These are phyloP conservation scores for Mrakia gelida DNA, from an alignment of 768 basidiomycete genomes.

Conservation along the genomic window DNA sequence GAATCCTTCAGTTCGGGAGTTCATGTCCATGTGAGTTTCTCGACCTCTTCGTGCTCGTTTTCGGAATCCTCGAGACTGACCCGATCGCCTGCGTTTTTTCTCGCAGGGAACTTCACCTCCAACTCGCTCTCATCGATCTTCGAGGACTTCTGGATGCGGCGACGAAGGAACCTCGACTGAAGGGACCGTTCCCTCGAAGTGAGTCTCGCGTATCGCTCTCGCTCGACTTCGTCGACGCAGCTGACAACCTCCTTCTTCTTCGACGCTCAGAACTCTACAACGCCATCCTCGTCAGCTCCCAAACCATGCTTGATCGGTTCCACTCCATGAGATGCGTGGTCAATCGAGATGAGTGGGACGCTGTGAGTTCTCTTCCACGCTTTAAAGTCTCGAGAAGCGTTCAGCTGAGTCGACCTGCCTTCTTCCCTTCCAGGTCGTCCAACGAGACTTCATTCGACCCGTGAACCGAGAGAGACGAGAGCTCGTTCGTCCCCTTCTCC, in stretches of 20 bases:
- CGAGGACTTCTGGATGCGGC: slow-evolving; percentile 82
- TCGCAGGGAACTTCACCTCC: slow-evolving; percentile 86
- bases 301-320: slow-evolving; percentile 53
- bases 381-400: background rate
- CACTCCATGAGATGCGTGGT: slow-evolving; percentile 98
- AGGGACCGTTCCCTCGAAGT: slow-evolving; percentile 84
- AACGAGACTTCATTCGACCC: slow-evolving; percentile 81
- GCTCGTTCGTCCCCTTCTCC: slow-evolving; percentile 49
- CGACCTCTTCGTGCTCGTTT: slow-evolving; percentile 10
- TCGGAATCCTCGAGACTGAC: slow-evolving; percentile 13
- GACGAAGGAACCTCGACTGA: slow-evolving; percentile 86
- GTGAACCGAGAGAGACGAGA: slow-evolving; percentile 84
- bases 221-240: too few relatives aligned
- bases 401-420: background rate
- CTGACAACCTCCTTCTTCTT: background rate
- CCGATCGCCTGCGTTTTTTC: background rate
- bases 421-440: slow-evolving; percentile 57
- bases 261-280: slow-evolving; percentile 58
- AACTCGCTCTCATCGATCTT: slow-evolving; percentile 80
- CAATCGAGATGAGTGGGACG: slow-evolving; percentile 76
- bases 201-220: background rate
- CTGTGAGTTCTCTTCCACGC: slow-evolving; percentile 17
- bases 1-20: slow-evolving; percentile 50
- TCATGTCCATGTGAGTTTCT: slow-evolving; percentile 84
- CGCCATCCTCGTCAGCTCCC: slow-evolving; percentile 43